Percentiles rank a stretch among this genome's conserved stretches.
Conservation (phyloP, 345 rosid genomes). For the Populus tremula region DNA sequence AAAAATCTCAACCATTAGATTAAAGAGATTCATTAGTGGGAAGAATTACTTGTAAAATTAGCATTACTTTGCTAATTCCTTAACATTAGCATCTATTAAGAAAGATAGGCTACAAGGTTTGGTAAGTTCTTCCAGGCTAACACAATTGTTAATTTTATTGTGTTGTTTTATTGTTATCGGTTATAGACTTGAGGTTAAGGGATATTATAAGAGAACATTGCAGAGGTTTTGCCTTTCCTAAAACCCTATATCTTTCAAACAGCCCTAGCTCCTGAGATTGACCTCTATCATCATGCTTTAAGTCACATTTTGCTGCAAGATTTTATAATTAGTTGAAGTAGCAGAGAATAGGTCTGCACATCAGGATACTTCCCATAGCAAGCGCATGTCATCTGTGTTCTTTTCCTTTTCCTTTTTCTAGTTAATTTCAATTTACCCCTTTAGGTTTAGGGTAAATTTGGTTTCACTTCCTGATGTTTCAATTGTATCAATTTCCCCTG, state of each 20-base stretch:
- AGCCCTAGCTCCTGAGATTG: too few species aligned
- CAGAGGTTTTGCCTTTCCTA: too few species aligned
- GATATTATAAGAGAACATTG: too few species aligned
- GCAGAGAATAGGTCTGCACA: background rate
- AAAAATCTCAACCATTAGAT: background rate
- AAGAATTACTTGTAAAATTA: background rate
- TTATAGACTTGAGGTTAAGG: background rate
- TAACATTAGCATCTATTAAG: background rate
- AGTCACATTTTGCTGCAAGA: too few species aligned
- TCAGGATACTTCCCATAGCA: background rate
- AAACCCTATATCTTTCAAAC: too few species aligned
- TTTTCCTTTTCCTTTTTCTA: too few species aligned
- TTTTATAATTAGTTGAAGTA: too few species aligned
- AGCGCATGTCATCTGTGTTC: background rate
- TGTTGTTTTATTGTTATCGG: background rate
- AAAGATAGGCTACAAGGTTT: background rate
- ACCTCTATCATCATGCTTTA: too few species aligned
- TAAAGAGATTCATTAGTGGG: background rate
- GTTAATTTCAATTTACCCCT: too few species aligned
- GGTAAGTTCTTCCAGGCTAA: background rate
- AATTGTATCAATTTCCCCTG: too few species aligned
- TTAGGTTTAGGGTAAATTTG: too few species aligned
- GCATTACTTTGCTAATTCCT: background rate
- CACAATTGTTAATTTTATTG: background rate
- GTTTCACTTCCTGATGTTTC: too few species aligned